Base-by-base conservation (phyloP, 2,329 filamentous ascomycete species). In the Pseudocercospora crystallina region DNA sequence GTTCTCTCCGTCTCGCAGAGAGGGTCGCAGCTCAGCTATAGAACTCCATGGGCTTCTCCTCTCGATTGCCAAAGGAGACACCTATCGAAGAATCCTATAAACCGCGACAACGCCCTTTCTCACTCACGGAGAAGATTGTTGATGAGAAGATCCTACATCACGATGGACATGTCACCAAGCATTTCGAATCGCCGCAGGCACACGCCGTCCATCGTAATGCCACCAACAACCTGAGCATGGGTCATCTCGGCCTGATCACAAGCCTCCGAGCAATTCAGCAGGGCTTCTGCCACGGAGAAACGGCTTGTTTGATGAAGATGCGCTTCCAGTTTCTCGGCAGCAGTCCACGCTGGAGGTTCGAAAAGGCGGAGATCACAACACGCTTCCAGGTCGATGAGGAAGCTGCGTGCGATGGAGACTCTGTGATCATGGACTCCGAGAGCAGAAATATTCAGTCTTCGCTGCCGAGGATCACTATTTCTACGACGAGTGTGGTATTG, bases 111-210 rank as follows among this genome's bases (percentile, higher is more conserved):
- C 39, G n/a, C 17, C 12, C 41, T 5, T 56, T 58, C 41, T 46
- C 29, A n/a, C 15, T 41, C 36, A 26, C 20, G 7, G 20, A 26
- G 20, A 26, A 26, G 20, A 51, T 47, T 39, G 38, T 53, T 39
- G 50, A 56, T 48, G 56, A 58, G 30, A 54, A 56, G 32, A 31
- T 57, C 31, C 40, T 59, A 33, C 31, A 32, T 31, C 48, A 54
- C 39, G 36, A 45, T 33, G 44, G 47, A 39, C 40, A 40, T 41
- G 34, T 56, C 39, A 31, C 33, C n/a, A 32, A 42, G 12, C 53
- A 57, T 43, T 49, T 39, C 44, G 54, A 51, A 38, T 37, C 42
- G 42, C 38, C 30, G n/a, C 17, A 14, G 13, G 30, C 37, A 36
- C 34, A 2, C 12, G 30, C 17, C 34, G 4, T 26, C 39, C 38